Evolutionary conservation across 805 yeast species (phyloP), one percentile per base, ranked within the genome.

Genomic region (Ogataea paraovalis): DNA sequence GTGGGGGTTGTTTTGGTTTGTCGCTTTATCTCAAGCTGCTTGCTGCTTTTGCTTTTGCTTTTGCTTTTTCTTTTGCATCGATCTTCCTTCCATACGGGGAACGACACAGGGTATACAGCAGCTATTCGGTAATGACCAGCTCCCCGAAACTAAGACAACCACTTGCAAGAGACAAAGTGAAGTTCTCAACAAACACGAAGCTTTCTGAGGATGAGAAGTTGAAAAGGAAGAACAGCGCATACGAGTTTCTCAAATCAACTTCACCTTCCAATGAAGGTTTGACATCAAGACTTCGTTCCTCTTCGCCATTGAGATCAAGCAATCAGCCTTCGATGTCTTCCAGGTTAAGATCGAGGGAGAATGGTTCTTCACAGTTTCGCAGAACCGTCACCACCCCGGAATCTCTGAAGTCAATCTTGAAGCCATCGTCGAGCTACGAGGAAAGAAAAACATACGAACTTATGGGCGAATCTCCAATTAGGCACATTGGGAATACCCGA

Each of bases 381-480:
- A 33, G 41, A 20, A 42, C 39, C 25, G 18, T 40, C 30, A 41
- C 42, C 30, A 23, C 19, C n/a, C 30, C 21, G 27, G 51, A 47
- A 12, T 42, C 46, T 20, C 53, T 51, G 12, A 52, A 42, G 34
- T 52, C 57, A 4, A 52, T 54, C 13, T 36, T 55, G 22, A 52
- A 49, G 25, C 41, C 32, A 27, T 38, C 45, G 33, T 30, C 50
- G 3, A 39, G 39, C 19, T 30, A 34, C n/a, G 25, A 37, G 16
- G 50, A 50, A 41, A 53, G 49, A 30, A 58, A 54, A 40, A 50
- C 60, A 1, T 55, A 60, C 43, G 64, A 62, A 32, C 43, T 63
- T 12, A 36, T 63, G 8, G 63, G 63, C 2, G 68, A 62, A 40
- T 53, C 57, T 3, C 68, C 68, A 1, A 62, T 64, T 8, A 49